These are phyloP conservation scores for Epichloe hybrida DNA, from an alignment of 2,329 filamentous ascomycete genomes.

Conservation along the genomic window DNA sequence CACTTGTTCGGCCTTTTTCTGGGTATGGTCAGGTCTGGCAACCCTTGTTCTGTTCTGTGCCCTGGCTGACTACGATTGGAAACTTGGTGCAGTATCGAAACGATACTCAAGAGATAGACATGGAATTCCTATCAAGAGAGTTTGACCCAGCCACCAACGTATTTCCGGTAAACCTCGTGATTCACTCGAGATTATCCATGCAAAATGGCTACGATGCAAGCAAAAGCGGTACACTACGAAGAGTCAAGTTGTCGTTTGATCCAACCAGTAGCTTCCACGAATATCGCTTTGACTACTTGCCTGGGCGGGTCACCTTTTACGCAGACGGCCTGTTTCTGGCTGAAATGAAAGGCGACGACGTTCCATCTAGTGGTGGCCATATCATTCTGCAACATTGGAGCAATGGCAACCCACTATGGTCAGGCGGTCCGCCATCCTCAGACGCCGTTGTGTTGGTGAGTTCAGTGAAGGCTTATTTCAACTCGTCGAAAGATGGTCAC, in stretches of 20 bases:
- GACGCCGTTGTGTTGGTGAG: constrained; percentile 52
- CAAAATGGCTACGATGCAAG: constrained; percentile 48
- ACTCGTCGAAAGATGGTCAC: constrained; percentile 37
- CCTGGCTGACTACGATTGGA: background rate
- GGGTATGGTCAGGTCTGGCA: constrained; percentile 30
- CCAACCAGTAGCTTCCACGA: constrained; percentile 57
- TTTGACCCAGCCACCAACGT: constrained; percentile 36
- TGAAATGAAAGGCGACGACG: constrained; percentile 39
- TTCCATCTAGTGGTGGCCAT: constrained; percentile 49
- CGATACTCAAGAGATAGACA: constrained; percentile 68
- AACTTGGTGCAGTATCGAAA: constrained; percentile 49
- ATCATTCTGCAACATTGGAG: constrained; percentile 66
- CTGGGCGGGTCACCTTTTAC: constrained; percentile 51
- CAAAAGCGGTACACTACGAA: constrained; percentile 42
- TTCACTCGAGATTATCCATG: constrained; percentile 51
- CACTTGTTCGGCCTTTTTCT: constrained; percentile 71
- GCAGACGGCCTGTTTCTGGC: constrained; percentile 47
- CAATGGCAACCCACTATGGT: constrained; percentile 61
- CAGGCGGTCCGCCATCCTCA: constrained; percentile 49
- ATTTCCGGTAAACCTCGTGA: constrained; percentile 58
- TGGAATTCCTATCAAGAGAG: constrained; percentile 61
- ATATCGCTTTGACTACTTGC: constrained; percentile 65
- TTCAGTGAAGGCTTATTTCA: constrained; percentile 71
- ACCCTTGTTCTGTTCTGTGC: background rate
- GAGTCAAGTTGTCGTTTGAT: constrained; percentile 49